Evolutionary conservation across 257 asterid species (phyloP).

Genomic region (Solanum dulcamara): DNA sequence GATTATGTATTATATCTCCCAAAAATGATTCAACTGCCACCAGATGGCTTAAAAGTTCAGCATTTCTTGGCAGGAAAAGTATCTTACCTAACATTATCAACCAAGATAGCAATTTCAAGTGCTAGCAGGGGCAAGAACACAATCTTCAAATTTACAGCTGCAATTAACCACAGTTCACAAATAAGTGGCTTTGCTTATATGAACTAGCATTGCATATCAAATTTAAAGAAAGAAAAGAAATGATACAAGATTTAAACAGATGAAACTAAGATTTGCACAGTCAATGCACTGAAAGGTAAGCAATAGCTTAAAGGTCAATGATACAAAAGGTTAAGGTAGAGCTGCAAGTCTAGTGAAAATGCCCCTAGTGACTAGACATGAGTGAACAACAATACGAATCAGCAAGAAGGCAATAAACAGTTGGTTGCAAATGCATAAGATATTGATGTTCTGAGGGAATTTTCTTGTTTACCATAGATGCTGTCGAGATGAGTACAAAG

Average conservation of each 20-base stretch:
- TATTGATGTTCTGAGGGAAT: background rate
- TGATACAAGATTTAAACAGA: background rate
- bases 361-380: background rate
- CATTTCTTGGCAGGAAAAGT: slow-evolving; percentile 4
- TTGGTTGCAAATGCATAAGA: background rate
- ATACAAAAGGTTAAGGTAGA: background rate
- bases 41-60: background rate
- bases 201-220: background rate
- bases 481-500: slow-evolving; percentile 73
- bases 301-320: background rate
- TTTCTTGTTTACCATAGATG: slow-evolving; percentile 39
- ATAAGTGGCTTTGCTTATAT: background rate
- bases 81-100: slow-evolving; percentile 74
- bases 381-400: background rate
- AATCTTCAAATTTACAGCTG: slow-evolving; percentile 89
- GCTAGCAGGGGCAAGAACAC: slow-evolving; percentile 84
- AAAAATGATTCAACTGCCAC: background rate
- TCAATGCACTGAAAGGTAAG: background rate
- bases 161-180: slow-evolving; percentile 17
- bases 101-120: slow-evolving; percentile 71
- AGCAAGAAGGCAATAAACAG: background rate
- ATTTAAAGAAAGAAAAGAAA: background rate
- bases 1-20: background rate
- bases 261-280: background rate
- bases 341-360: background rate